phyloP scores from a whole-genome alignment of 2,329 filamentous ascomycete genomes.

The Cercospora sojina region DNA sequence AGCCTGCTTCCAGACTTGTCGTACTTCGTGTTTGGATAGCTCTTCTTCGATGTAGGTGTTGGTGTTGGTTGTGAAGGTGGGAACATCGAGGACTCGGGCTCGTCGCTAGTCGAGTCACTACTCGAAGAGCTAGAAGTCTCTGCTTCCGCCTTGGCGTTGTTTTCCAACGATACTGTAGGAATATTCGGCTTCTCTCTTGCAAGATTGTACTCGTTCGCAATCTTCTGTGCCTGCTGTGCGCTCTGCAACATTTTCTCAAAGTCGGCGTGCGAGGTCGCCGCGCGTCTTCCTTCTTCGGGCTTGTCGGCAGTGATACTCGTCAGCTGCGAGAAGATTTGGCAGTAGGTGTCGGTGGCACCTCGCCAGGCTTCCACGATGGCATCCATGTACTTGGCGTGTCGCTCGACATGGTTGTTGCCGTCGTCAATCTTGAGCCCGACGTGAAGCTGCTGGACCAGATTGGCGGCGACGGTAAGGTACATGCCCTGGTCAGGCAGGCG shows the following conservation, averaged over 20 bases:
- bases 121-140: background rate
- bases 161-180: background rate
- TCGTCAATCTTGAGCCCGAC: slow-evolving; percentile 29
- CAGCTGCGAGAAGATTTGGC: slow-evolving; percentile 32
- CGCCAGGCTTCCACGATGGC: slow-evolving; percentile 33
- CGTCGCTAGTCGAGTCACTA: background rate
- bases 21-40: background rate
- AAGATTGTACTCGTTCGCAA: slow-evolving; percentile 20
- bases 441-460: slow-evolving; percentile 34
- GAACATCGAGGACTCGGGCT: background rate
- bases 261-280: slow-evolving; percentile 25
- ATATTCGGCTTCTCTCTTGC: slow-evolving; percentile 12
- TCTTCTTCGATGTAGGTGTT: slow-evolving; percentile 9
- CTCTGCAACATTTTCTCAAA: slow-evolving; percentile 30
- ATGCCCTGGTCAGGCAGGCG: slow-evolving; percentile 26
- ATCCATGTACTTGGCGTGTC: slow-evolving; percentile 32
- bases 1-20: slow-evolving; percentile 14
- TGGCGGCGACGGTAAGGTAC: slow-evolving; percentile 29
- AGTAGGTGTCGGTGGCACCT: slow-evolving; percentile 30
- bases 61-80: slow-evolving; percentile 9
- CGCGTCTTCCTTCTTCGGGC: slow-evolving; percentile 26
- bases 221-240: slow-evolving; percentile 25
- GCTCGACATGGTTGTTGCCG: slow-evolving; percentile 21
- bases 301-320: slow-evolving; percentile 31
- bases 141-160: background rate